Evolutionary conservation across 768 basidiomycete genomes (phyloP).

Genomic region (Mycena rebaudengoi): DNA sequence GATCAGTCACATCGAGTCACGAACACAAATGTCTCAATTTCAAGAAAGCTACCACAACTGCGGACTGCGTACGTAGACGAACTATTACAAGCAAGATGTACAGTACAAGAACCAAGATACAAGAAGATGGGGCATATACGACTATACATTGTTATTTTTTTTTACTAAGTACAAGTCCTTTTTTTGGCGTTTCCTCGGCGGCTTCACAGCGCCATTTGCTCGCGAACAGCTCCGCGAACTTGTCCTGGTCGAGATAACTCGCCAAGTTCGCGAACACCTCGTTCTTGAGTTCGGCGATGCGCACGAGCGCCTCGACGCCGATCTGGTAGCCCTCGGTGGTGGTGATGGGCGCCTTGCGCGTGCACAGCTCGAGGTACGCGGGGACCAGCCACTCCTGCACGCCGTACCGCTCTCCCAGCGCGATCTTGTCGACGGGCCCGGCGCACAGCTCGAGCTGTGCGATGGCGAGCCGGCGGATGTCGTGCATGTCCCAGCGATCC

Average conservation of each 20-base stretch:
- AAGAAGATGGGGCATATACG: no score
- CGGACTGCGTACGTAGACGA: neutral
- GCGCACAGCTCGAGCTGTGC: conserved; percentile 35
- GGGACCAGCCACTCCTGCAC: conserved; percentile 45
- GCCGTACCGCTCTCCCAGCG: conserved; percentile 38
- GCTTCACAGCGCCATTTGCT: conserved; percentile 17
- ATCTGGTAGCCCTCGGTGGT: conserved; percentile 39
- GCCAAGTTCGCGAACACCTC: conserved; percentile 28
- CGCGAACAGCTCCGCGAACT: conserved; percentile 20
- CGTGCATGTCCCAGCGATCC: conserved; percentile 37
- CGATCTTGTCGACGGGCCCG: conserved; percentile 42
- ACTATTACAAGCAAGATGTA: neutral
- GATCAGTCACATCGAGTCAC: neutral
- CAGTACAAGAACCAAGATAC: no score
- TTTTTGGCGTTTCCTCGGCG: neutral
- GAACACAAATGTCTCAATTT: neutral
- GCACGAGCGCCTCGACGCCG: conserved; percentile 41
- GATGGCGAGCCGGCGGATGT: conserved; percentile 41
- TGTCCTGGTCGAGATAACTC: conserved; percentile 17
- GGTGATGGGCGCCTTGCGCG: conserved; percentile 33
- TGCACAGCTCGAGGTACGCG: conserved; percentile 46
- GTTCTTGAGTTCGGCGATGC: conserved; percentile 42
- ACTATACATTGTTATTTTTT: no score
- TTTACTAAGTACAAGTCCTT: neutral
- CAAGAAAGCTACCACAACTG: neutral